Evolutionary conservation across 352 stramenopile genomes (phyloP).

Genomic region (Phytophthora sp.): DNA sequence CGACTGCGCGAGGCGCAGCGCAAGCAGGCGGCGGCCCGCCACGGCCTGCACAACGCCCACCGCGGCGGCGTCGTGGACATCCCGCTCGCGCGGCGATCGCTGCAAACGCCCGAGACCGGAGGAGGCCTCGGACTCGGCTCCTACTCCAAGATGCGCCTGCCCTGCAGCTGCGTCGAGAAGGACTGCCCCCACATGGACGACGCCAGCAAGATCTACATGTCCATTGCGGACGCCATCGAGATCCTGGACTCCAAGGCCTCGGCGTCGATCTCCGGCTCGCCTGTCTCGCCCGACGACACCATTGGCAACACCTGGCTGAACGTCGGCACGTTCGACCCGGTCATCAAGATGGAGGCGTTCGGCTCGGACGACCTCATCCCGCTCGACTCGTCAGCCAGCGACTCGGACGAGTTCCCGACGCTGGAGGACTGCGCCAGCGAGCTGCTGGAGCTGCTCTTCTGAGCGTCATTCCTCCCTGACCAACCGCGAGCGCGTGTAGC

Average conservation of each 20-base stretch:
- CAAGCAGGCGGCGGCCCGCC: constrained; percentile 49
- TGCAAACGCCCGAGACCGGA: constrained; percentile 13
- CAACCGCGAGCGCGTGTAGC: constrained; percentile 17
- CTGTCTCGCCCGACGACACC: constrained; percentile 32
- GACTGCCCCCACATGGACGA: constrained; percentile 41
- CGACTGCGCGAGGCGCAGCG: constrained; percentile 60
- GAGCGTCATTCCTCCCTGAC: constrained; percentile 1
- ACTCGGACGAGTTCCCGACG: constrained; percentile 54
- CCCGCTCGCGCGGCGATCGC: constrained; percentile 7
- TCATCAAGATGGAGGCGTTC: constrained; percentile 24
- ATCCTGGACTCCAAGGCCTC: constrained; percentile 46
- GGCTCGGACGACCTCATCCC: constrained; percentile 28
- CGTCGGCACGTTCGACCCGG: constrained; percentile 17
- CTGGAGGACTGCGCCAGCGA: constrained; percentile 72
- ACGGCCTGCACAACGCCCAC: constrained; percentile 36
- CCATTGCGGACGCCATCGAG: constrained; percentile 47
- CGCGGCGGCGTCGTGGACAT: constrained; percentile 6
- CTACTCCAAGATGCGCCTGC: constrained; percentile 38
- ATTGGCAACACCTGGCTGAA: constrained; percentile 23
- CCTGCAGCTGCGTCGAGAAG: constrained; percentile 36
- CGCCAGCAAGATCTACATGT: constrained; percentile 49
- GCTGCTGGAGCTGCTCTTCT: constrained; percentile 74
- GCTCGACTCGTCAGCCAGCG: constrained; percentile 37
- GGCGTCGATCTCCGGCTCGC: constrained; percentile 15
- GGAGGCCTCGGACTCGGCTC: constrained; percentile 35